A percentile compares a stretch with the other conserved stretches of the same genome.
These are phyloP conservation scores for Colletotrichum abscissum DNA, from an alignment of 2,329 filamentous ascomycete genomes.

Conservation along the genomic window DNA sequence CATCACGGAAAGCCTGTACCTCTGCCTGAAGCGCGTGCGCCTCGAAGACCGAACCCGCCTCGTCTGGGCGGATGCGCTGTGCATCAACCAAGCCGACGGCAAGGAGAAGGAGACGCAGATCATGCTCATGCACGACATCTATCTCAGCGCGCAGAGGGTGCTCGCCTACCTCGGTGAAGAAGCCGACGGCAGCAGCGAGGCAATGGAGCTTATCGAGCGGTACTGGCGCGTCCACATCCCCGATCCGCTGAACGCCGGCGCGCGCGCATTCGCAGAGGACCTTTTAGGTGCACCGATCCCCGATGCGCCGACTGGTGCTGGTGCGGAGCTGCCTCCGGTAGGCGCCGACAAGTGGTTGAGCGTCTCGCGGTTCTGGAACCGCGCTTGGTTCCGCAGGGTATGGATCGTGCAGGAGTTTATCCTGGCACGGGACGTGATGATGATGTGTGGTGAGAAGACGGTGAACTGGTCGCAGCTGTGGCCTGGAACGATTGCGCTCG, in stretches of 20 bases:
- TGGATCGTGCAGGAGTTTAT: constrained; percentile 45
- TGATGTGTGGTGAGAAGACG: constrained; percentile 40
- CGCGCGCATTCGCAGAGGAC: constrained; percentile 23
- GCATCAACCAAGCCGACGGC: constrained; percentile 37
- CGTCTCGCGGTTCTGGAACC: constrained; percentile 35
- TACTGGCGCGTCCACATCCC: constrained; percentile 31
- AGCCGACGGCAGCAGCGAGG: constrained; percentile 28
- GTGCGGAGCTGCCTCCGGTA: constrained; percentile 18
- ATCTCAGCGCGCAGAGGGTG: constrained; percentile 37
- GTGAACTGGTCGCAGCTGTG: constrained; percentile 25
- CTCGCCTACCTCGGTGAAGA: constrained; percentile 44
- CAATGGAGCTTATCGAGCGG: constrained; percentile 26
- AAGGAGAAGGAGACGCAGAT: constrained; percentile 36
- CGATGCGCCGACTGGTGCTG: constrained; percentile 9
- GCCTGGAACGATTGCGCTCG: constrained; percentile 30
- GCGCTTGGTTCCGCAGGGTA: constrained; percentile 42
- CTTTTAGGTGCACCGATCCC: constrained; percentile 13
- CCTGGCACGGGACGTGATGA: constrained; percentile 36
- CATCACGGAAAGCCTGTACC: constrained; percentile 30
- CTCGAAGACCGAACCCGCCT: constrained; percentile 17
- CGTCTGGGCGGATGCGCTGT: constrained; percentile 39
- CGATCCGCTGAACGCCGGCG: constrained; percentile 26
- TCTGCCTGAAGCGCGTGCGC: constrained; percentile 30
- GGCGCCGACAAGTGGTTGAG: constrained; percentile 23
- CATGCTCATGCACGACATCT: constrained; percentile 36